Conservation (phyloP, 176 grass and related monocot species). For the Aegilops umbellulata region DNA sequence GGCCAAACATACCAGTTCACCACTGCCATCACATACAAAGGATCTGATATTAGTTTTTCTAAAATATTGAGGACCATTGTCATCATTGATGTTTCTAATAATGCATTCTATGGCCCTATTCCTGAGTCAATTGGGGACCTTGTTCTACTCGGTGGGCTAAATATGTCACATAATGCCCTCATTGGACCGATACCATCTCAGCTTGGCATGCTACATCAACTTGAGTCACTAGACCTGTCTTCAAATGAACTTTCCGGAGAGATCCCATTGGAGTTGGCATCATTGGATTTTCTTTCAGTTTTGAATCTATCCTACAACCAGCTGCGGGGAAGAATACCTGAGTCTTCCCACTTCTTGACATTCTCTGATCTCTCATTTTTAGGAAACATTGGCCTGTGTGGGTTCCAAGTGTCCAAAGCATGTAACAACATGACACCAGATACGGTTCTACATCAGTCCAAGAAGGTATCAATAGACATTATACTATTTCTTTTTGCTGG, state of each 20-base stretch:
- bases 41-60: neutral
- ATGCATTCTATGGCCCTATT: neutral
- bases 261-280: neutral
- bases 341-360: neutral
- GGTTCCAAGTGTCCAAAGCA: neutral
- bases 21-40: constrained; percentile 22
- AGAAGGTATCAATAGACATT: too few species aligned
- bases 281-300: neutral
- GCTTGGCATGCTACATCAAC: neutral
- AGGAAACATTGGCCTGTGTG: neutral
- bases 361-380: neutral
- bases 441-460: too few species aligned
- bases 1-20: constrained; percentile 27
- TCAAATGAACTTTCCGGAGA: neutral
- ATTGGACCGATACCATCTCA: constrained; percentile 27
- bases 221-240: neutral
- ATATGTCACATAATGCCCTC: constrained; percentile 45
- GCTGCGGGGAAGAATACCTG: neutral
- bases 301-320: neutral
- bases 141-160: neutral
- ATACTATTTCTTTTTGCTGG: too few species aligned
- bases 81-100: neutral
- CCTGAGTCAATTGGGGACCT: neutral
- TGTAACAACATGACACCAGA: neutral
- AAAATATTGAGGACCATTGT: neutral